Evolutionary conservation across 805 yeast species (phyloP).

Genomic region (Myxozyma nipponensis): DNA sequence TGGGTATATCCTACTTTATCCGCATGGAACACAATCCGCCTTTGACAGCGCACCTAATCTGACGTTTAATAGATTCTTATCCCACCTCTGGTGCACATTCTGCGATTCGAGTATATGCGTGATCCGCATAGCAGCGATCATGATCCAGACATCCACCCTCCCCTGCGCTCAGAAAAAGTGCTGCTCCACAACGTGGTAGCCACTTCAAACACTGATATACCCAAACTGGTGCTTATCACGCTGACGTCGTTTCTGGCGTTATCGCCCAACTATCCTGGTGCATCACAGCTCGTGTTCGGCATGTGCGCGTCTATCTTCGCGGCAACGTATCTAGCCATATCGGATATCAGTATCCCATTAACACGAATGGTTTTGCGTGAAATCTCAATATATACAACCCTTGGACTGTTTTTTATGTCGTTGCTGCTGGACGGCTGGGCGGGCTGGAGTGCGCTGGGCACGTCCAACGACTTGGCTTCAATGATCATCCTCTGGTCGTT

Average conservation of each 20-base stretch:
- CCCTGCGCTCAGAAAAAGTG: slow-evolving; percentile 3
- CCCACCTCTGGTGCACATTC: slow-evolving; percentile 24
- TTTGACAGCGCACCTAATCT: background rate
- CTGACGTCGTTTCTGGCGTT: slow-evolving; percentile 24
- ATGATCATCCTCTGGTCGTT: slow-evolving; percentile 21
- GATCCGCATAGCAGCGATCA: slow-evolving; percentile 3
- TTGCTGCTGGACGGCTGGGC: slow-evolving; percentile 27
- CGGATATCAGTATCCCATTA: slow-evolving; percentile 25
- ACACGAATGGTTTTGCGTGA: slow-evolving; percentile 25
- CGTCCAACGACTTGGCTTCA: slow-evolving; percentile 19
- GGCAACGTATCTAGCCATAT: slow-evolving; percentile 26
- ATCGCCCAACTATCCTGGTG: slow-evolving; percentile 26
- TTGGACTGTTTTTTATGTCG: slow-evolving; percentile 24
- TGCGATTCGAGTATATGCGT: slow-evolving; percentile 27
- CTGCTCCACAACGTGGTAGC: background rate
- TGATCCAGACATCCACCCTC: background rate
- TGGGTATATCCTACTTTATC: no score
- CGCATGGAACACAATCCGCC: background rate
- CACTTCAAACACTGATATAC: slow-evolving; percentile 11
- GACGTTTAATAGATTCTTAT: slow-evolving; percentile 15
- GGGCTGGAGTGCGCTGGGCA: slow-evolving; percentile 23
- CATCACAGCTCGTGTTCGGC: slow-evolving; percentile 26
- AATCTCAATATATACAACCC: slow-evolving; percentile 19
- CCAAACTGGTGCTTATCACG: slow-evolving; percentile 20
- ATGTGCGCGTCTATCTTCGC: slow-evolving; percentile 25